Base-by-base conservation (phyloP, 768 basidiomycete species). In the Pisolithus tinctorius region DNA sequence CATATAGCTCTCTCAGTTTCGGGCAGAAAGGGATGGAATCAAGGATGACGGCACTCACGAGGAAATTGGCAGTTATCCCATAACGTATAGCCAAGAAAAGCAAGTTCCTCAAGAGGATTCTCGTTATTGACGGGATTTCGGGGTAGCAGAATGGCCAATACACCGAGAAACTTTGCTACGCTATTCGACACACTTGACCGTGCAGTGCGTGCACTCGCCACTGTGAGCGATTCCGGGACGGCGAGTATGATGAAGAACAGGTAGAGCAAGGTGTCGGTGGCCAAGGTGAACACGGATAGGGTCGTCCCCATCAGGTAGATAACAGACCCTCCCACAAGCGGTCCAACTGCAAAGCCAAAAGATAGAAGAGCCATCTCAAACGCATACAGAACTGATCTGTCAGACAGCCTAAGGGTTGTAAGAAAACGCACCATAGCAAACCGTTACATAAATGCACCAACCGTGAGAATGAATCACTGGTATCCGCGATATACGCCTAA, bases 161-260 rank as follows among this genome's bases (percentile, higher is more conserved):
- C 92, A 46, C 74, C 77, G 46, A 94, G 71, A 67, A 89, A 90
- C 7, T 73, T 66, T 41, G 87, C 78, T n/a, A 79, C 45, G 30
- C 71, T 67, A 59, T 73, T 75, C n/a, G 77, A 65, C 2, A 66
- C 10, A 29, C 29, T 20, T 10, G 47, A 20, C 47, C 55, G 38
- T 53, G 63, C 60, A 40, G 58, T 50, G 51, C 57, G 55, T 50
- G 76, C 81, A 47, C 79, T 70, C 0, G 64, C 69, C 36, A 65
- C 60, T 9, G 84, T 78, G 1, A 93, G 74, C 0, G 90, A 89
- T 66, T 96, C 92, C 0, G 93, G 93, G 45, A 94, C 60, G 54
- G 88, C 26, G 52, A 84, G 66, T 65, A 80, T 76, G 26, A 81
- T 60, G 45, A 82, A 57, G 38, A 75, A 45, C 1, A 76, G 64